Evolutionary conservation across 2,329 filamentous ascomycete species (phyloP).

Genomic region (Sporothrix brunneoviolacea): DNA sequence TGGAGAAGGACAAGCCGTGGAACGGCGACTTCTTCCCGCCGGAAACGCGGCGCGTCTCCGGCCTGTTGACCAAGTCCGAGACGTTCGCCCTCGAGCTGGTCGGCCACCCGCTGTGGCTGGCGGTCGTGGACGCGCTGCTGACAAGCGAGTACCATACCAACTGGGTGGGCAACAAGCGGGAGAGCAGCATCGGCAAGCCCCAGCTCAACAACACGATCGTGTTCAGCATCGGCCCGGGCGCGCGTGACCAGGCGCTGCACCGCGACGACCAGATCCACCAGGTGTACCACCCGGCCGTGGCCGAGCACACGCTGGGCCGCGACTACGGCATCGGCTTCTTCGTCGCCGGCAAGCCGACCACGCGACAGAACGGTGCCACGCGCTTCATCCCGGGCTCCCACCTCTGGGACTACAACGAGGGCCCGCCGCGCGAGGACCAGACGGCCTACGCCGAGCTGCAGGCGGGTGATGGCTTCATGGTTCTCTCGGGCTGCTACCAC

Average conservation of each 20-base stretch:
- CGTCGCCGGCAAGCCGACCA: conserved; percentile 26
- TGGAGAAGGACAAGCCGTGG: conserved; percentile 7
- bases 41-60: conserved; percentile 10
- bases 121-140: not conserved
- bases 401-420: conserved; percentile 23
- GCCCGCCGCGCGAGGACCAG: conserved; percentile 18
- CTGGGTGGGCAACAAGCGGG: conserved; percentile 8
- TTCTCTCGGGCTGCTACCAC: conserved; percentile 22
- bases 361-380: conserved; percentile 29
- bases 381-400: conserved; percentile 32
- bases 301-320: conserved; percentile 16
- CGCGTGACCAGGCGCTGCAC: conserved; percentile 19
- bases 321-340: conserved; percentile 28
- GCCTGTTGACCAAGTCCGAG: conserved; percentile 5
- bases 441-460: conserved; percentile 20
- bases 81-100: conserved; percentile 2
- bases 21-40: conserved; percentile 12
- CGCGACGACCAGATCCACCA: conserved; percentile 25
- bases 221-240: conserved; percentile 22
- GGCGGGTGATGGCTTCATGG: conserved; percentile 21
- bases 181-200: conserved; percentile 7
- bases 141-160: not conserved
- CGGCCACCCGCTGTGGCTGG: conserved; percentile 4
- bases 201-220: conserved; percentile 27
- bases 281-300: conserved; percentile 13